Evolutionary conservation across 192 early-diverging fungal genomes (phyloP).

Genomic region (Backusella macrospora): DNA sequence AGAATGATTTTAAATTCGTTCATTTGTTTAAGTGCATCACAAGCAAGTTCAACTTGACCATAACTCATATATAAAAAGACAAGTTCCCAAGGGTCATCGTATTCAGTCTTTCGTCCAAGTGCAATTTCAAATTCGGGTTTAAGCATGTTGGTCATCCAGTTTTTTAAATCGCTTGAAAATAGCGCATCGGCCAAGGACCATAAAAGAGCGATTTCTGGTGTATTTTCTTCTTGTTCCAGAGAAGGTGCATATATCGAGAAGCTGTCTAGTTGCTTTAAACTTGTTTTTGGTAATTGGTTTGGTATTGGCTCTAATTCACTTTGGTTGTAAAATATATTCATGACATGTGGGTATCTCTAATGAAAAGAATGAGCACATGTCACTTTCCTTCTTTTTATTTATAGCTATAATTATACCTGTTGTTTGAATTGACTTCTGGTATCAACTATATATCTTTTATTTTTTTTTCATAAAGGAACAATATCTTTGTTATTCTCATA

Average conservation of each 20-base stretch:
- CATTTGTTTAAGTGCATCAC: neutral
- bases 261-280: neutral
- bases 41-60: neutral
- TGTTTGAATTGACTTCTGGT: neutral
- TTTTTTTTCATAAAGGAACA: too few species aligned
- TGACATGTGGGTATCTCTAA: conserved; percentile 3
- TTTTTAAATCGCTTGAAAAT: neutral
- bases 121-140: neutral
- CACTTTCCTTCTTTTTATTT: neutral
- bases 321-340: neutral
- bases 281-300: neutral
- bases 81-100: neutral
- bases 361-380: too few species aligned
- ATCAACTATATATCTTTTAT: neutral
- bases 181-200: neutral
- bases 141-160: neutral
- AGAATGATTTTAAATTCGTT: neutral
- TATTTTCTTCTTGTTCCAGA: neutral
- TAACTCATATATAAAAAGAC: neutral
- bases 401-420: neutral
- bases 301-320: neutral
- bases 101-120: neutral
- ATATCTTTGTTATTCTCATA: too few species aligned
- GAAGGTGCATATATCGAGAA: neutral
- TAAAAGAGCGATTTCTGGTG: neutral